Conservation (phyloP, 169 alveolate species). For the Eimeria falciformis region DNA sequence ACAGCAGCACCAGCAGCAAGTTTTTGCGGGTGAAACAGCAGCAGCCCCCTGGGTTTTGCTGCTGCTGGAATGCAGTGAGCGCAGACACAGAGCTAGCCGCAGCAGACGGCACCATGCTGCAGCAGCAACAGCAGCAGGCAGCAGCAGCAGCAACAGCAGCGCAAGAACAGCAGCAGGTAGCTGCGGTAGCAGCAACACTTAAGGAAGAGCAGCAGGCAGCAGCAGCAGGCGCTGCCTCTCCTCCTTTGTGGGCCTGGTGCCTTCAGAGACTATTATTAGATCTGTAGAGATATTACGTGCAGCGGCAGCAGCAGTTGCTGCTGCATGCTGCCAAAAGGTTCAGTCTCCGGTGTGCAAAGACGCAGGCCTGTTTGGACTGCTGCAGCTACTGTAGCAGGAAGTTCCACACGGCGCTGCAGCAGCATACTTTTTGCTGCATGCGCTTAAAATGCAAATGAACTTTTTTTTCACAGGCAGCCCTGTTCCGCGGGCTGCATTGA, state of each 20-base stretch:
- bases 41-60: slow-evolving; percentile 46
- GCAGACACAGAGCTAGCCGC: slow-evolving; percentile 34
- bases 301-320: not conserved
- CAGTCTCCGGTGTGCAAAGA: no score
- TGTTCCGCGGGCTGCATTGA: no score
- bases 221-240: not conserved
- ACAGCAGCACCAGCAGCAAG: no score
- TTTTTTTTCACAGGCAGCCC: not conserved
- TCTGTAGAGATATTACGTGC: slow-evolving; percentile 2
- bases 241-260: slow-evolving; percentile 12
- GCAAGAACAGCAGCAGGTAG: not conserved
- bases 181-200: not conserved
- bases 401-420: no score
- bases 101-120: slow-evolving; percentile 43
- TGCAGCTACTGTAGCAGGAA: no score
- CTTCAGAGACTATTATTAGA: slow-evolving; percentile 16
- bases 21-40: slow-evolving; percentile 53
- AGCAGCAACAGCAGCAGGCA: slow-evolving; percentile 16
- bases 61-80: slow-evolving; percentile 39
- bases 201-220: not conserved
- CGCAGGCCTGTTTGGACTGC: no score
- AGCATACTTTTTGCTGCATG: no score
- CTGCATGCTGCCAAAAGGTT: not conserved
- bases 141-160: slow-evolving; percentile 54
- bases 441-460: not conserved